phyloP scores from a whole-genome alignment of 805 yeast genomes.

The Huiozyma naganishii region DNA sequence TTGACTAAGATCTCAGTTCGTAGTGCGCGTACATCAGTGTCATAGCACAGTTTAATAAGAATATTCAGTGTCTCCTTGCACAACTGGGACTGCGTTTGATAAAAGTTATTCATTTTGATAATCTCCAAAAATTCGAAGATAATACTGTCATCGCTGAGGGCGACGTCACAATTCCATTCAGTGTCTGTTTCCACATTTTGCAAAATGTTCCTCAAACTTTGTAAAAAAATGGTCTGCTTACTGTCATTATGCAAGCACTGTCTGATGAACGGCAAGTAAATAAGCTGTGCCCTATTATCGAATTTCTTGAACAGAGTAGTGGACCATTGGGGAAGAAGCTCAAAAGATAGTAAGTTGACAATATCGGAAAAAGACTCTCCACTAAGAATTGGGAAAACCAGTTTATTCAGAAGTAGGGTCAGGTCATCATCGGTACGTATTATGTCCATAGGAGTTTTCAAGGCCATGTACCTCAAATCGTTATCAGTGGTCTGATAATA shows the following conservation, averaged over 20 bases:
- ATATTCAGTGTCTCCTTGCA: slow-evolving; percentile 1
- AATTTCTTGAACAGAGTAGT: background rate
- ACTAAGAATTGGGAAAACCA: slow-evolving; percentile 21
- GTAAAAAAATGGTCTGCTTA: slow-evolving; percentile 3
- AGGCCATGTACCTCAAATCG: slow-evolving; percentile 37
- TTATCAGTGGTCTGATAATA: slow-evolving; percentile 15
- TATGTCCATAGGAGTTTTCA: slow-evolving; percentile 81
- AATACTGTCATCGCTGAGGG: background rate
- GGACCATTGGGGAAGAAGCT: slow-evolving; percentile 9
- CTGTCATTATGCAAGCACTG: background rate
- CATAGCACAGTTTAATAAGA: background rate
- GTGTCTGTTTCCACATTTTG: slow-evolving; percentile 5
- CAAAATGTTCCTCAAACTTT: slow-evolving; percentile 11
- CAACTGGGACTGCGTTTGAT: background rate
- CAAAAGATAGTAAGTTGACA: slow-evolving; percentile 32
- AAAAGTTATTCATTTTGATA: background rate
- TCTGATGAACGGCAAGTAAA: slow-evolving; percentile 1
- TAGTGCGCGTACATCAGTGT: too few relatives aligned
- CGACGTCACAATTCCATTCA: background rate
- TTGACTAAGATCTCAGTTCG: too few relatives aligned
- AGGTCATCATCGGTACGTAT: slow-evolving; percentile 60
- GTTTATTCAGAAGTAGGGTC: slow-evolving; percentile 50
- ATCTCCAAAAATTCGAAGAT: background rate
- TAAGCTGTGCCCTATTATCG: background rate
- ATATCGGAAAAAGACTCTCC: slow-evolving; percentile 41